Percentiles rank a stretch among this genome's conserved stretches.
Conservation (phyloP, 2,329 filamentous ascomycete genomes). For the Ophiosphaerella herpotricha region DNA sequence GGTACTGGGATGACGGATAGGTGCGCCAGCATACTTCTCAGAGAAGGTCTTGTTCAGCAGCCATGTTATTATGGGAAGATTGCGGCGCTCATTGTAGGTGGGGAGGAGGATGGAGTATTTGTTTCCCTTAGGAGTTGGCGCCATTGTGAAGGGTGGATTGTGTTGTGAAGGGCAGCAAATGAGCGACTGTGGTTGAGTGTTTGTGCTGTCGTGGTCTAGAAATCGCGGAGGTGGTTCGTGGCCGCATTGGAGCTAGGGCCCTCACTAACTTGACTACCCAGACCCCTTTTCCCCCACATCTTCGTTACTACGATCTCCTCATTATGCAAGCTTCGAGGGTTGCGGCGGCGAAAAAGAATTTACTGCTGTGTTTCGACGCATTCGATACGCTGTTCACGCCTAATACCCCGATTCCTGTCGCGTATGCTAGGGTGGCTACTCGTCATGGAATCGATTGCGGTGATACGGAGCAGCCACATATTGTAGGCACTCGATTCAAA, state of each 20-base stretch:
- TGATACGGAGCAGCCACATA: constrained; percentile 30
- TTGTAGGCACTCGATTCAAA: constrained; percentile 39
- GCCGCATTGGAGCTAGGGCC: constrained; percentile 25
- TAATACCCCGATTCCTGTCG: constrained; percentile 53
- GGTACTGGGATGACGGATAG: background rate
- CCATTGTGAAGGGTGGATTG: constrained; percentile 28
- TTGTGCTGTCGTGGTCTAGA: constrained; percentile 13
- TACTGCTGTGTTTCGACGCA: constrained; percentile 66
- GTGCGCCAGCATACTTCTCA: constrained; percentile 67
- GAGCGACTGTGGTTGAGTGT: constrained; percentile 36
- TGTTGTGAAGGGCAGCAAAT: constrained; percentile 22
- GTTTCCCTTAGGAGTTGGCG: constrained; percentile 56
- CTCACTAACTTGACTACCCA: too few species aligned
- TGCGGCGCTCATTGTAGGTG: constrained; percentile 97
- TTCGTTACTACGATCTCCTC: constrained; percentile 7
- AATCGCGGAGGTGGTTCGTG: constrained; percentile 31
- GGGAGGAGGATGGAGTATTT: constrained; percentile 98
- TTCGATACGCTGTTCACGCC: constrained; percentile 68
- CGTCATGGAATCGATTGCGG: constrained; percentile 55
- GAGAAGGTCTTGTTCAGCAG: constrained; percentile 90
- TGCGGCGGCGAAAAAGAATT: constrained; percentile 44
- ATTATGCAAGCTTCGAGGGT: constrained; percentile 10
- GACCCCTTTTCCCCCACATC: constrained; percentile 16
- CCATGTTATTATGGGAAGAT: constrained; percentile 95
- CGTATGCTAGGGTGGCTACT: constrained; percentile 60